phyloP scores from a whole-genome alignment of 306 rosid species.

The Trifolium dubium region DNA sequence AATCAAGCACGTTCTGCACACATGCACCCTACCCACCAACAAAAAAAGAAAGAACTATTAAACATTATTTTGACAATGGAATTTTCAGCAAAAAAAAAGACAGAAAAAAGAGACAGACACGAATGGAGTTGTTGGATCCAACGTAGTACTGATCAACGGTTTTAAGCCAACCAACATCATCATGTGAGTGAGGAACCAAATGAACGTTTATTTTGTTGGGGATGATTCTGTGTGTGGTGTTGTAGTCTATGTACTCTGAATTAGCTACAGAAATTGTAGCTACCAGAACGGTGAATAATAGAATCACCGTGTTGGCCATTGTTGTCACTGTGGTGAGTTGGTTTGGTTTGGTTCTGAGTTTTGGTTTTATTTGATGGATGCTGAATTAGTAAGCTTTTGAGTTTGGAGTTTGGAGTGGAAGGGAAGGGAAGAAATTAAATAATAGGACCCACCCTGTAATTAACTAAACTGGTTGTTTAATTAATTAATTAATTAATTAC shows the following conservation, averaged over 20 bases:
- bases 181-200: conserved; percentile 87
- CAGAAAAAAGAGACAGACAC: conserved; percentile 41
- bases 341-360: not conserved
- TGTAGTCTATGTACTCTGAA: conserved; percentile 69
- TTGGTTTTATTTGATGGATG: not conserved
- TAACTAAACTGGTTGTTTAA: not conserved
- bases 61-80: not conserved
- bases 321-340: not conserved
- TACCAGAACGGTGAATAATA: conserved; percentile 37
- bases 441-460: not conserved
- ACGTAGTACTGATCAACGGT: conserved; percentile 89
- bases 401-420: conserved; percentile 24
- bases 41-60: conserved; percentile 12
- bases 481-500: no score
- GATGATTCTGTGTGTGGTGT: conserved; percentile 61
- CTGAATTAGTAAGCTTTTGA: conserved; percentile 25
- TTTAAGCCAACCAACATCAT: conserved; percentile 91
- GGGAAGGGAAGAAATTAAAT: conserved; percentile 21
- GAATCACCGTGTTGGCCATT: conserved; percentile 43
- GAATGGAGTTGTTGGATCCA: conserved; percentile 83
- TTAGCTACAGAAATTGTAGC: conserved; percentile 38
- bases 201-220: conserved; percentile 63
- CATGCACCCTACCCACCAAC: conserved; percentile 69
- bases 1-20: conserved; percentile 81
- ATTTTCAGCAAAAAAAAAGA: not conserved